A percentile compares a stretch with the other conserved stretches of the same genome.
These are phyloP conservation scores for Pleurotus salmoneostramineus DNA, from an alignment of 768 basidiomycete species.

Conservation along the genomic window DNA sequence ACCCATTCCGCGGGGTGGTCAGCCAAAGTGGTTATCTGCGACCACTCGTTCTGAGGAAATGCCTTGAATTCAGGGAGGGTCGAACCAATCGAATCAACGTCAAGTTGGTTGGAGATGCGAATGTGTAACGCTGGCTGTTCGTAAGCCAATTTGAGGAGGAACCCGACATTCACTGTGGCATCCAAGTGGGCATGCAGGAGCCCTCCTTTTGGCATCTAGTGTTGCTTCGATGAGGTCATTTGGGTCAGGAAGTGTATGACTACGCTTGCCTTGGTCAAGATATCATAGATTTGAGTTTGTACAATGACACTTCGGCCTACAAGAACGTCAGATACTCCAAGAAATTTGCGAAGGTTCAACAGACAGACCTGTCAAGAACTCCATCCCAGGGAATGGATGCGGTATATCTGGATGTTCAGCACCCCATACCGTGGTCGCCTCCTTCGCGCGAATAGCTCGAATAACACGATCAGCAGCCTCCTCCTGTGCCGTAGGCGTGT, in stretches of 20 bases:
- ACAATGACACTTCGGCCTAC: conserved; percentile 54
- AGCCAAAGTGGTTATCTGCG: conserved; percentile 31
- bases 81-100: conserved; percentile 32
- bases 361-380: conserved; percentile 60
- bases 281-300: conserved; percentile 56
- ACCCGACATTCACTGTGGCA: conserved; percentile 55
- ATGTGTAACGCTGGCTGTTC: conserved; percentile 61
- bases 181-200: conserved; percentile 76
- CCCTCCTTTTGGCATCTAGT: conserved; percentile 78
- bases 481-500: conserved; percentile 31
- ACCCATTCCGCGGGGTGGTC: conserved; percentile 48
- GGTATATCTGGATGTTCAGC: conserved; percentile 46
- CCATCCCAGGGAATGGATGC: conserved; percentile 76
- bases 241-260: neutral
- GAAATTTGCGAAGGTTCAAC: neutral
- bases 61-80: conserved; percentile 52
- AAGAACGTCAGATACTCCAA: neutral
- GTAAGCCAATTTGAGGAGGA: conserved; percentile 51
- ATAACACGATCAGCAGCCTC: conserved; percentile 53
- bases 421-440: conserved; percentile 58
- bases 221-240: neutral
- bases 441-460: conserved; percentile 48
- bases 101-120: conserved; percentile 35
- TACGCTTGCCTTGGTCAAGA: conserved; percentile 50
- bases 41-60: conserved; percentile 30